These are phyloP conservation scores for Lactifluus echinatus DNA, from an alignment of 768 basidiomycete genomes.

Conservation along the genomic window DNA sequence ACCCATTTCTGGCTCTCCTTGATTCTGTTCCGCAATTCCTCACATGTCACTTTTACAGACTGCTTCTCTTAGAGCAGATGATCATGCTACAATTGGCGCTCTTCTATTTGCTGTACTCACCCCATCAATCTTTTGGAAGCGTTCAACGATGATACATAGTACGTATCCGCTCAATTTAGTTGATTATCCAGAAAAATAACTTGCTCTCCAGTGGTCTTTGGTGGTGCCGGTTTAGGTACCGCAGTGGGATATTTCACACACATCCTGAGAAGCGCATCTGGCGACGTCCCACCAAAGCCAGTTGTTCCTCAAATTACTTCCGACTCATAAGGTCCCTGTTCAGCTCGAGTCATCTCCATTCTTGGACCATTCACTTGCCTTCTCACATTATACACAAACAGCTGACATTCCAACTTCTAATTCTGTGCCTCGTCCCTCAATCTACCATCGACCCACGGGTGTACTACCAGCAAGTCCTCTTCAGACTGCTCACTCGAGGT, in stretches of 20 bases:
- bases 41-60: constrained; percentile 33
- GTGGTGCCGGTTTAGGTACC: constrained; percentile 62
- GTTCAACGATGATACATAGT: constrained; percentile 55
- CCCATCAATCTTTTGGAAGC: constrained; percentile 68
- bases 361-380: neutral
- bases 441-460: constrained; percentile 30
- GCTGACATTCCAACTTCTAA: constrained; percentile 21
- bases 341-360: neutral
- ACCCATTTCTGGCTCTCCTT: constrained; percentile 1
- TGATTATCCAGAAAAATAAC: neutral
- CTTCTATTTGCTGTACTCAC: constrained; percentile 53
- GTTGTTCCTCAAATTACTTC: constrained; percentile 27
- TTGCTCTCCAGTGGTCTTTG: constrained; percentile 47
- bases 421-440: constrained; percentile 28
- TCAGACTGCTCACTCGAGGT: constrained; percentile 11
- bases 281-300: constrained; percentile 40
- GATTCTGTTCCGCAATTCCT: neutral
- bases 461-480: constrained; percentile 26
- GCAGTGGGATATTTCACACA: constrained; percentile 52
- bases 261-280: constrained; percentile 43
- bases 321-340: constrained; percentile 8
- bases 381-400: constrained; percentile 1
- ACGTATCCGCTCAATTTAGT: constrained; percentile 20
- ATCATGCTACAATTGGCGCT: constrained; percentile 68
- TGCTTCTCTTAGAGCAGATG: constrained; percentile 51